Conservation (phyloP, 768 basidiomycete genomes). For the Dioszegia crocea region DNA sequence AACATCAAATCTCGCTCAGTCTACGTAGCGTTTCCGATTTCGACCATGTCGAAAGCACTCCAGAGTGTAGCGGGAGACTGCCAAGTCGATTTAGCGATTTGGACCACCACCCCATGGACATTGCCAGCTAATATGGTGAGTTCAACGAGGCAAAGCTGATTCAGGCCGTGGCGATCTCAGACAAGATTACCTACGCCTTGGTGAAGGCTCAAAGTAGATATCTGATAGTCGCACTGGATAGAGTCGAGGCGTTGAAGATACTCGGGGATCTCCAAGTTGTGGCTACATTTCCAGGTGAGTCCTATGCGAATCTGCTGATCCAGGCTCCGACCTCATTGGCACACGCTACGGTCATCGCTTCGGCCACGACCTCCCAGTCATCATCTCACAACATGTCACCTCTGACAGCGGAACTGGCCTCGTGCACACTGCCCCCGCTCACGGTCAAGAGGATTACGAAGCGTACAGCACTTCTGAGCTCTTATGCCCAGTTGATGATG, state of each 20-base stretch:
- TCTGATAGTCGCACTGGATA: conserved; percentile 51
- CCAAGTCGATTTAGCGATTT: conserved; percentile 64
- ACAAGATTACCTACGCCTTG: conserved; percentile 65
- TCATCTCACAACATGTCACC: conserved; percentile 64
- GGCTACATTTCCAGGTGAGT: conserved; percentile 42
- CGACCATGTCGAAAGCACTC: conserved; percentile 1
- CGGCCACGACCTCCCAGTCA: conserved; percentile 9
- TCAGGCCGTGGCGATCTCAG: conserved; percentile 83
- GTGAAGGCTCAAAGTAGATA: conserved; percentile 45
- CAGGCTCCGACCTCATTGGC: conserved; percentile 60
- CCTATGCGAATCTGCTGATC: neutral
- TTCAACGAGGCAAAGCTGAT: neutral
- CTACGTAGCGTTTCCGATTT: conserved; percentile 74
- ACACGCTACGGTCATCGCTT: conserved; percentile 65
- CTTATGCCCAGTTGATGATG: conserved; percentile 74
- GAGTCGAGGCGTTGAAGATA: conserved; percentile 44
- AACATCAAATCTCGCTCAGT: conserved; percentile 86
- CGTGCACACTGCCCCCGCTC: conserved; percentile 92
- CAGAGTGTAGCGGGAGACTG: neutral
- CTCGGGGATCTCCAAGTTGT: conserved; percentile 47
- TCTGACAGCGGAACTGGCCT: conserved; percentile 86
- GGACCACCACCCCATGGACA: conserved; percentile 99
- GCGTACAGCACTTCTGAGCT: conserved; percentile 58
- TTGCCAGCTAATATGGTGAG: conserved; percentile 88
- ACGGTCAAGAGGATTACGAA: conserved; percentile 87